These are phyloP conservation scores for Lipomyces sp. DNA, from an alignment of 805 yeast species.

Conservation along the genomic window DNA sequence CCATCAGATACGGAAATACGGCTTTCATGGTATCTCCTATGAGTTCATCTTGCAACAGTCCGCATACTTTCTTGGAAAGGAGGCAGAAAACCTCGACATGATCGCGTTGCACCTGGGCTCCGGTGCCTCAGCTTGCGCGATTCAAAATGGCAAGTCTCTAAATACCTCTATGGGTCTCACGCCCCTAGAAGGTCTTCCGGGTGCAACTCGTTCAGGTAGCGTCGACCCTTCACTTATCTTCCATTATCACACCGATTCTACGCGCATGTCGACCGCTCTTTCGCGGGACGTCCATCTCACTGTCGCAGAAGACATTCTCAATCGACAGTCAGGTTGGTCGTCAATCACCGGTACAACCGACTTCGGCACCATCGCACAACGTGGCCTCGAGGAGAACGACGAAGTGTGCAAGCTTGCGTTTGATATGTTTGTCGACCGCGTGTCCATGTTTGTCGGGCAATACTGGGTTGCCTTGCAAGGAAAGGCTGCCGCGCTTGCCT, in stretches of 20 bases:
- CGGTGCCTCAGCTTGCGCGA: slow-evolving; percentile 31
- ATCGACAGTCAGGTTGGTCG: slow-evolving; percentile 25
- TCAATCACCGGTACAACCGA: slow-evolving; percentile 29
- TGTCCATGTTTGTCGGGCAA: slow-evolving; percentile 23
- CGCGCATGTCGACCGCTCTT: slow-evolving; percentile 26
- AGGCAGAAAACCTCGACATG: slow-evolving; percentile 9
- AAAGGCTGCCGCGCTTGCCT: slow-evolving; percentile 21
- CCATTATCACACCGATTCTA: slow-evolving; percentile 25
- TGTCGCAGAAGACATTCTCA: slow-evolving; percentile 29
- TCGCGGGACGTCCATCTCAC: slow-evolving; percentile 25
- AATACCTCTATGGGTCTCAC: slow-evolving; percentile 31
- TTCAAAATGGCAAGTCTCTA: slow-evolving; percentile 20
- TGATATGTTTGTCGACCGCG: slow-evolving; percentile 27
- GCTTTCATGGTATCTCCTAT: slow-evolving; percentile 29
- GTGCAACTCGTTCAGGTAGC: slow-evolving; percentile 30
- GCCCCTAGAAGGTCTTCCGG: slow-evolving; percentile 31
- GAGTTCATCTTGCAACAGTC: slow-evolving; percentile 18
- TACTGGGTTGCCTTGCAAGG: slow-evolving; percentile 26
- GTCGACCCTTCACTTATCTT: slow-evolving; percentile 28
- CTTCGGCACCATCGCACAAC: slow-evolving; percentile 22
- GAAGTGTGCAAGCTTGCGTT: slow-evolving; percentile 25
- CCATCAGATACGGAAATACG: slow-evolving; percentile 25
- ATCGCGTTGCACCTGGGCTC: slow-evolving; percentile 29
- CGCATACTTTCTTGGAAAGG: slow-evolving; percentile 8
- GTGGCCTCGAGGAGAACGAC: slow-evolving; percentile 12